Conservation (phyloP, 306 rosid genomes). For the Cicer yamashitae region DNA sequence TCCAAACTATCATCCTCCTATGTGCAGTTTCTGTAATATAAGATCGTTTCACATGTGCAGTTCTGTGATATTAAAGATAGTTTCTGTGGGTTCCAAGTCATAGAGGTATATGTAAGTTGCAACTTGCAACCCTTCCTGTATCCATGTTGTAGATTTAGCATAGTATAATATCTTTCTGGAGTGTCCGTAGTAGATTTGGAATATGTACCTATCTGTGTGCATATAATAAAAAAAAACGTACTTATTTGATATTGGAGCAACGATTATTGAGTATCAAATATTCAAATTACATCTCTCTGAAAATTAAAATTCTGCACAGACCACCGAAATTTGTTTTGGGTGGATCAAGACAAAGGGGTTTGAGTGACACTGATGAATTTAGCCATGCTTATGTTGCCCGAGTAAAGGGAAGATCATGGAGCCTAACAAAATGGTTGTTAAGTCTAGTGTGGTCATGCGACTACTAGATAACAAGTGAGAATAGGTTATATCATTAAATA, state of each 20-base stretch:
- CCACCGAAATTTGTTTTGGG: not conserved
- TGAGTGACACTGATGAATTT: not conserved
- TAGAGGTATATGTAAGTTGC: constrained; percentile 26
- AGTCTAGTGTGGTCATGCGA: not conserved
- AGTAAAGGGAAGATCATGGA: not conserved
- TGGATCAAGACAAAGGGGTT: not conserved
- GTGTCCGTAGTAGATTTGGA: constrained; percentile 41
- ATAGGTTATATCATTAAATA: too few species aligned
- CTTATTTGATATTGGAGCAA: constrained; percentile 16
- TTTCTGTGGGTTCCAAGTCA: constrained; percentile 37
- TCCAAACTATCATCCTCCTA: constrained; percentile 44
- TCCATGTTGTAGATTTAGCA: constrained; percentile 33
- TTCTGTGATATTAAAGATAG: constrained; percentile 47
- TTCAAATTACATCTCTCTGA: not conserved
- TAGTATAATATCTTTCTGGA: not conserved
- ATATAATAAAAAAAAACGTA: not conserved
- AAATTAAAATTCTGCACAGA: constrained; percentile 2
- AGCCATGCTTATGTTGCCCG: not conserved
- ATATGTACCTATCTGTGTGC: constrained; percentile 34
- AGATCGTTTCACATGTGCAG: constrained; percentile 44
- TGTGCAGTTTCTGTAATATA: constrained; percentile 47
- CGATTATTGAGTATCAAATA: not conserved
- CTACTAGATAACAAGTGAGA: not conserved
- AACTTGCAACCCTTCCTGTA: not conserved
- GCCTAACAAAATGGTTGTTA: not conserved